These are phyloP conservation scores for Skeletonema potamos DNA, from an alignment of 108 stramenopile species.

Conservation along the genomic window DNA sequence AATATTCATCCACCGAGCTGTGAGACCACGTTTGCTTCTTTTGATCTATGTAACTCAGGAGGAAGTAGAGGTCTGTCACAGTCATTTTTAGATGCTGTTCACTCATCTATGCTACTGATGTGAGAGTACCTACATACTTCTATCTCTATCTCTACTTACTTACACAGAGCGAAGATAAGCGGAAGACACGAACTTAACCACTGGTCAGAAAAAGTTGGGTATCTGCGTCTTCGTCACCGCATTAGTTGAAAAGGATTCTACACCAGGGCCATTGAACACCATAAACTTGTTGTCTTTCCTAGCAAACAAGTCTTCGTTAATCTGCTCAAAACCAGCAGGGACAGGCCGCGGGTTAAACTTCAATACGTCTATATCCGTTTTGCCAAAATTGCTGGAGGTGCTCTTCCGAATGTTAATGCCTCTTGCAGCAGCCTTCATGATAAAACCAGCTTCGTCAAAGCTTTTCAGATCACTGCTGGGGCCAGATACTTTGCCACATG, in stretches of 20 bases:
- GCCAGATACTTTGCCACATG: conserved; percentile 40
- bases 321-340: conserved; percentile 80
- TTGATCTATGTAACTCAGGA: too few relatives aligned
- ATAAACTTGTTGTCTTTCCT: conserved; percentile 89
- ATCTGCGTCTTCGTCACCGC: conserved; percentile 39
- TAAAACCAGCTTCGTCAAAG: conserved; percentile 40
- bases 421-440: conserved; percentile 37
- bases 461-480: conserved; percentile 36
- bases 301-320: conserved; percentile 84
- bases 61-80: too few relatives aligned
- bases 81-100: too few relatives aligned
- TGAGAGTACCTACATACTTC: too few relatives aligned
- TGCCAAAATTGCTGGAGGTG: conserved; percentile 8
- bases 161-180: too few relatives aligned
- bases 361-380: conserved; percentile 30
- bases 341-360: conserved; percentile 50
- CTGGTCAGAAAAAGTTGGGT: not conserved
- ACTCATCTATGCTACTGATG: too few relatives aligned
- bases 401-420: conserved; percentile 37
- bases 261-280: conserved; percentile 90
- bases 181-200: too few relatives aligned
- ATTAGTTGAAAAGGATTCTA: conserved; percentile 55
- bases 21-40: too few relatives aligned
- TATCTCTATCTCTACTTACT: too few relatives aligned
- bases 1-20: too few relatives aligned